Evolutionary conservation across 2,329 filamentous ascomycete genomes (phyloP).

Genomic region (Penicillium italicum): DNA sequence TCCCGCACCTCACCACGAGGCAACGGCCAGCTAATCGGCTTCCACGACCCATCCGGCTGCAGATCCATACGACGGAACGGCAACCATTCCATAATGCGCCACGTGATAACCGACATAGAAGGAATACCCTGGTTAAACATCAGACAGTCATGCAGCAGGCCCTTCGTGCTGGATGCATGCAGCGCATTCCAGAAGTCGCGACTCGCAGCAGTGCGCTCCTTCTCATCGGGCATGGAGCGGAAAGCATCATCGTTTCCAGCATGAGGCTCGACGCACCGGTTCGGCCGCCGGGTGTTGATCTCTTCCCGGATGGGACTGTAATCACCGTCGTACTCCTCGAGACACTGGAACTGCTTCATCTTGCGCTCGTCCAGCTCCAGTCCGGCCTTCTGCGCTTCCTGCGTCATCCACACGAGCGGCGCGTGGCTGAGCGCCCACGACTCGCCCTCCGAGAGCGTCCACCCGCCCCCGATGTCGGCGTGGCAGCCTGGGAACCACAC

Average conservation of each 20-base stretch:
- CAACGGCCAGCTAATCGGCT: constrained; percentile 74
- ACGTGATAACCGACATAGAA: constrained; percentile 56
- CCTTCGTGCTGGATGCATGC: constrained; percentile 51
- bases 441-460: constrained; percentile 59
- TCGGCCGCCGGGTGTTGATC: constrained; percentile 14
- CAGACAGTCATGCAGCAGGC: constrained; percentile 67
- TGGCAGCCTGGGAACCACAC: constrained; percentile 73
- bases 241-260: constrained; percentile 15
- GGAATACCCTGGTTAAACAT: constrained; percentile 60
- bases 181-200: constrained; percentile 57
- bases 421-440: constrained; percentile 60
- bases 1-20: constrained; percentile 75
- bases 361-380: constrained; percentile 67
- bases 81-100: constrained; percentile 78
- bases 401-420: constrained; percentile 68
- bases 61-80: constrained; percentile 80
- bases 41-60: constrained; percentile 68
- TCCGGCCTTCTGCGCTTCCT: constrained; percentile 62
- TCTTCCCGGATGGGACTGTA: constrained; percentile 35
- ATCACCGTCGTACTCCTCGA: constrained; percentile 42
- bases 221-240: constrained; percentile 18
- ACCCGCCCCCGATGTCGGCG: constrained; percentile 74
- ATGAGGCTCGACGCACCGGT: constrained; percentile 8
- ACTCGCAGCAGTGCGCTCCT: constrained; percentile 28
- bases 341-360: constrained; percentile 63